A percentile compares a stretch with the other conserved stretches of the same genome.
Evolutionary conservation across 2,329 filamentous ascomycete genomes (phyloP).

Genomic region (Helicocarpus griseus): DNA sequence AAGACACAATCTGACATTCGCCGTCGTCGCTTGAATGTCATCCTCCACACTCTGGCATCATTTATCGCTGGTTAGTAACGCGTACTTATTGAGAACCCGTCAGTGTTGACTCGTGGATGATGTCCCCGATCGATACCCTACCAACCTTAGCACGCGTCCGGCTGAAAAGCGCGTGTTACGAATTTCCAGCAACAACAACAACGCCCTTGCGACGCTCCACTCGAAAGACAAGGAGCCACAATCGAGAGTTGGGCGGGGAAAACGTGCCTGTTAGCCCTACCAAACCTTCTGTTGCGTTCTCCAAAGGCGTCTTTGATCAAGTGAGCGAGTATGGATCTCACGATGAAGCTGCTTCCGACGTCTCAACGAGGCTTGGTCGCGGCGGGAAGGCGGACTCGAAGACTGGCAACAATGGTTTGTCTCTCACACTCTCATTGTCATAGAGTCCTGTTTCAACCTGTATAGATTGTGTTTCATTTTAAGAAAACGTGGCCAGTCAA

Average conservation of each 20-base stretch:
- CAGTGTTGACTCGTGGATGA: background rate
- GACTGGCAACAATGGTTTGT: background rate
- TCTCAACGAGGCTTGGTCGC: background rate
- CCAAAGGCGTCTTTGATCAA: background rate
- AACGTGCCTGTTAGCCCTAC: background rate
- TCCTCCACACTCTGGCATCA: background rate
- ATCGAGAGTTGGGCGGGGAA: background rate
- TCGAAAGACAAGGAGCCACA: conserved; percentile 2
- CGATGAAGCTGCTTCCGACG: background rate
- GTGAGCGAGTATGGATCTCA: background rate
- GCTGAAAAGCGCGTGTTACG: background rate
- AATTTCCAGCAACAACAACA: conserved; percentile 1
- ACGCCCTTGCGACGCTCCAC: background rate
- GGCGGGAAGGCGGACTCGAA: background rate
- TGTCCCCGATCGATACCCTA: background rate
- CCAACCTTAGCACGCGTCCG: background rate
- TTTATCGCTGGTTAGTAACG: background rate
- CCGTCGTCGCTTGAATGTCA: background rate
- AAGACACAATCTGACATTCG: background rate
- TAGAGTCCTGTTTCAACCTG: background rate
- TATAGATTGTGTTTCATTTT: background rate
- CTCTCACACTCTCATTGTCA: background rate
- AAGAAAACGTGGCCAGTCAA: background rate
- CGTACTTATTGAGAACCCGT: background rate
- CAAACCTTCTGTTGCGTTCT: background rate